phyloP scores from a whole-genome alignment of 2,329 filamentous ascomycete species.

The Talaromyces albobiverticillius region DNA sequence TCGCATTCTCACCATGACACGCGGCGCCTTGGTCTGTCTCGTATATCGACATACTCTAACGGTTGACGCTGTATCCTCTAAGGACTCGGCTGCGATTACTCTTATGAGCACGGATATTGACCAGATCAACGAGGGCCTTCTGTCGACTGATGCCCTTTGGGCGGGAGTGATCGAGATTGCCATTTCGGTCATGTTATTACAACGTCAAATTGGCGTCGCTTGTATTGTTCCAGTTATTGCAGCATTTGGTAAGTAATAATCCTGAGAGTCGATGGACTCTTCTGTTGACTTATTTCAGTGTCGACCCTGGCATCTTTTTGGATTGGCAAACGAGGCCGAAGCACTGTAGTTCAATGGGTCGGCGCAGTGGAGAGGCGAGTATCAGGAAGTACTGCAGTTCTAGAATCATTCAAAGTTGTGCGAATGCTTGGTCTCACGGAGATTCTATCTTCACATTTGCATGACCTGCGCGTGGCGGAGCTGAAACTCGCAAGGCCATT shows the following conservation, averaged over 20 bases:
- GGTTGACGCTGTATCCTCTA: constrained; percentile 28
- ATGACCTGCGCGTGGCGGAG: not conserved
- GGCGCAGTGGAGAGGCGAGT: not conserved
- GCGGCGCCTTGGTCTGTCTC: constrained; percentile 41
- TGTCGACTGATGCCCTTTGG: not conserved
- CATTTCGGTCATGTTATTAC: not conserved
- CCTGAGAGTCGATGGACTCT: too few relatives aligned
- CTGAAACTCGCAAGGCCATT: not conserved
- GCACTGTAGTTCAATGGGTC: not conserved
- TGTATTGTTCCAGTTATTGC: not conserved
- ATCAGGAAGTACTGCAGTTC: not conserved
- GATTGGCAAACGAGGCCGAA: not conserved
- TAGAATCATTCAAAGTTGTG: not conserved
- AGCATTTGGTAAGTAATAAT: too few relatives aligned
- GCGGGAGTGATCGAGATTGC: not conserved
- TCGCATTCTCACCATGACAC: constrained; percentile 35
- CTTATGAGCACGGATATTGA: constrained; percentile 50
- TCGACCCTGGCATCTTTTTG: not conserved
- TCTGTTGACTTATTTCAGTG: too few relatives aligned
- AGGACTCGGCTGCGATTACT: constrained; percentile 41
- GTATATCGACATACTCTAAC: constrained; percentile 48
- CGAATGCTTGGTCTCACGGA: not conserved
- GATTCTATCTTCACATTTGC: not conserved
- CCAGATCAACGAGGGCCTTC: not conserved
- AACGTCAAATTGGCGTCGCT: not conserved